Evolutionary conservation across 306 rosid species (phyloP), one percentile per base, ranked within the genome.

Genomic region (Amphicarpaea edgeworthii): DNA sequence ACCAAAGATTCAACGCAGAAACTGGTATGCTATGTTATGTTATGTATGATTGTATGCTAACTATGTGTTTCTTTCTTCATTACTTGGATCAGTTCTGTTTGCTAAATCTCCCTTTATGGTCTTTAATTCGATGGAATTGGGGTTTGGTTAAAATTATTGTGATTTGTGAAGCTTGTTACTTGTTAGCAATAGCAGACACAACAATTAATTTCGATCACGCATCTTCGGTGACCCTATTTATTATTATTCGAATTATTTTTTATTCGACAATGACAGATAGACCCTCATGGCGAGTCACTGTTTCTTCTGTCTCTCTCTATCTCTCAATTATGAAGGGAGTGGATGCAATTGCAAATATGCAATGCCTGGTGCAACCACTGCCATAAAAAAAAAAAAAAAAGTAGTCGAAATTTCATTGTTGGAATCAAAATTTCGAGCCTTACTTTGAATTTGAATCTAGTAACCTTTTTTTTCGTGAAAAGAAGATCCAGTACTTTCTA

Each of bases 181-280:
- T 38, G 53, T 8, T 58, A 4, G 21, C 17, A 34, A 2, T 12
- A 40, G 37, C 20, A 17, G 26, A 55, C 51, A 70, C 81, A 61
- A 46, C 11, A 23, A 32, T 72, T 69, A 30, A 79, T 75, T 83
- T 77, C 63, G 12, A 11, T 60, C 79, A 60, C 54, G 70, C 75
- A 24, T 47, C 8, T 74, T 49, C 3, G 54, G 11, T 69, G 50
- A 78, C 28, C 57, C 32, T 43, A 54, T 77, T 66, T n/a, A 38
- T 65, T 20, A 12, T 68, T 49, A 12, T 30, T 58, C 12, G 0
- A 23, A 28, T 70, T 63, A 45, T 40, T 85, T 40, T 42, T 53
- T 73, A 16, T 74, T 75, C 38, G 82, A 82, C 11, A 69, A 64
- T 75, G 88, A 85, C 86, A 82, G 81, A 69, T 81, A 81, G 72